These are phyloP conservation scores for Halenospora varia DNA, from an alignment of 495 filamentous ascomycete genomes.

Conservation along the genomic window DNA sequence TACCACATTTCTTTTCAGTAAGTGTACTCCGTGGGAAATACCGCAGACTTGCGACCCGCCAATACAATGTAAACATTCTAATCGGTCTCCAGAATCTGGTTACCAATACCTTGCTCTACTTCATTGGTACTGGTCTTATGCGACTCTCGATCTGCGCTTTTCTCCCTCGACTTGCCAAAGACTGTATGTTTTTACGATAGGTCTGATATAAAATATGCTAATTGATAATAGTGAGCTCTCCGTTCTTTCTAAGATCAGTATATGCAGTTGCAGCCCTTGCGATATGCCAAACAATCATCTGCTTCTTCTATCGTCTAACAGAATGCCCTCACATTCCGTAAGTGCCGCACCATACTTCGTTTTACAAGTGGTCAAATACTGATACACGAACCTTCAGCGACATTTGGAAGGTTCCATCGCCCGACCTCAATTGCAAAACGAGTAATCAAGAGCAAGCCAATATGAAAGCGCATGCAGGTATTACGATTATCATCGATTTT, in stretches of 20 bases:
- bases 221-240: not conserved
- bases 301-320: slow-evolving; percentile 21
- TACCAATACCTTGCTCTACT: slow-evolving; percentile 24
- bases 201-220: too few species aligned
- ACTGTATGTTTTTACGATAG: slow-evolving; percentile 26
- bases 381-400: not conserved
- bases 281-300: slow-evolving; percentile 17
- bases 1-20: slow-evolving; percentile 25
- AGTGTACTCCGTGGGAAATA: too few species aligned
- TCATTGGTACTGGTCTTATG: slow-evolving; percentile 25
- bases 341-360: not conserved
- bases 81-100: slow-evolving; percentile 17
- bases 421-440: slow-evolving; percentile 17
- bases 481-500: slow-evolving; percentile 26
- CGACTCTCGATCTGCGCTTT: slow-evolving; percentile 28
- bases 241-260: not conserved
- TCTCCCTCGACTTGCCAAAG: slow-evolving; percentile 28
- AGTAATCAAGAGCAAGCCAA: slow-evolving; percentile 8
- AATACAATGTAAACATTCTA: too few species aligned
- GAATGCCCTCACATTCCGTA: slow-evolving; percentile 24
- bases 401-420: not conserved
- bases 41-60: slow-evolving; percentile 13
- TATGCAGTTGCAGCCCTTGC: slow-evolving; percentile 17
- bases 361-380: not conserved
- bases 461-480: slow-evolving; percentile 23